Evolutionary conservation across 2,329 filamentous ascomycete species (phyloP).

Genomic region (Fusarium bactridioides): DNA sequence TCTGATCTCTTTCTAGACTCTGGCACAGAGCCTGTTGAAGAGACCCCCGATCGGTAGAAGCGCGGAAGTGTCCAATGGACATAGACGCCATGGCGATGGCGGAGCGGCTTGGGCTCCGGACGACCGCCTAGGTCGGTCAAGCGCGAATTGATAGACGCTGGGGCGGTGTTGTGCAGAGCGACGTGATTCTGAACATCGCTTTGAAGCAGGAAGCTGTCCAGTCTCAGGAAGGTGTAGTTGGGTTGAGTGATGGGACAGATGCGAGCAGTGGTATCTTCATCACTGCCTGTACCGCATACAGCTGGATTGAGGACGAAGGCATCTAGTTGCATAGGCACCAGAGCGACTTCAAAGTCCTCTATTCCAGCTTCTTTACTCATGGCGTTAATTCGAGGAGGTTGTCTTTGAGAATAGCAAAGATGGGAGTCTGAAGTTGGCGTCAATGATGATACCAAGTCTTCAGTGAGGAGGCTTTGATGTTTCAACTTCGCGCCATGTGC

Average conservation of each 20-base stretch:
- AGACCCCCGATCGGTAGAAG: conserved; percentile 45
- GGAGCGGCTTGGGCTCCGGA: not conserved
- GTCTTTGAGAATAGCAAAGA: not conserved
- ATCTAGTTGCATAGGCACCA: conserved; percentile 45
- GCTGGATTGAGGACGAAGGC: conserved; percentile 43
- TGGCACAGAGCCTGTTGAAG: not conserved
- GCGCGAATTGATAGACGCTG: conserved; percentile 45
- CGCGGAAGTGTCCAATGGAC: conserved; percentile 53
- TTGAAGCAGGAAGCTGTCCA: conserved; percentile 47
- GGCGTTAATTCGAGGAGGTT: rapidly evolving
- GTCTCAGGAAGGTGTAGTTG: conserved; percentile 55
- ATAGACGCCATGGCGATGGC: conserved; percentile 50
- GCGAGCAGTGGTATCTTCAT: conserved; percentile 25
- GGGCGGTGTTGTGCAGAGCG: conserved; percentile 49
- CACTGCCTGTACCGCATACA: conserved; percentile 37
- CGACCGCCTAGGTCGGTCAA: conserved; percentile 47
- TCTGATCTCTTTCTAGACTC: not conserved
- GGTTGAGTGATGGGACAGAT: conserved; percentile 56
- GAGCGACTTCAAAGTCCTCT: not conserved
- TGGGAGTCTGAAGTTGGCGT: not conserved
- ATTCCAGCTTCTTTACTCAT: not conserved
- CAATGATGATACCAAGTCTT: rapidly evolving
- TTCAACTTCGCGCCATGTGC: not conserved
- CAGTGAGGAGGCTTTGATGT: not conserved
- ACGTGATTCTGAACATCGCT: conserved; percentile 48